Percentiles rank a stretch among this genome's conserved stretches.
phyloP scores from a whole-genome alignment of 805 yeast species.

The Metschnikowia proteae region DNA sequence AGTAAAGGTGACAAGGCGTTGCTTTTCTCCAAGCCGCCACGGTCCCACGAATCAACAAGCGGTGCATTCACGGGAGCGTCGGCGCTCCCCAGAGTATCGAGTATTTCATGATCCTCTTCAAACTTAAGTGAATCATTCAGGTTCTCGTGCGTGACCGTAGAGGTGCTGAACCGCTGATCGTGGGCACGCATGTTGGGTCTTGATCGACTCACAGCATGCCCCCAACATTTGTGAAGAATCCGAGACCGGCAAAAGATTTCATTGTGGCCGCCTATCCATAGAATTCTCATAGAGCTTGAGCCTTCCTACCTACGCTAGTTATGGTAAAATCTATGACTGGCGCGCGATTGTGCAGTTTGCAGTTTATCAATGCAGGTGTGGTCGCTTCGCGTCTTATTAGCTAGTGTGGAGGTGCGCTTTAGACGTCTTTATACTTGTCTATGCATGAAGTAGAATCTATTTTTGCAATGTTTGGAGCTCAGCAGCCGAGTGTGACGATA shows the following conservation, averaged over 20 bases:
- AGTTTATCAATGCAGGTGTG: background rate
- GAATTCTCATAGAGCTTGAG: background rate
- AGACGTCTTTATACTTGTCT: too few species aligned
- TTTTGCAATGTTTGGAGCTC: background rate
- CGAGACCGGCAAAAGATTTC: background rate
- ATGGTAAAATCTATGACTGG: background rate
- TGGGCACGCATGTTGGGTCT: background rate
- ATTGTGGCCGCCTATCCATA: background rate
- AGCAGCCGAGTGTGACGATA: background rate
- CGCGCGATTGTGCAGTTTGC: background rate
- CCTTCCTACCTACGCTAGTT: too few species aligned
- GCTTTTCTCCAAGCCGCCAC: slow-evolving; percentile 35
- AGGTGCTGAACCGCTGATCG: background rate
- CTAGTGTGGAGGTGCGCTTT: too few species aligned
- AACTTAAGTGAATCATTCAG: background rate
- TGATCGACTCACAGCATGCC: background rate
- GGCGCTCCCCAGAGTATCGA: too few species aligned
- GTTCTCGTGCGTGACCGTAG: background rate
- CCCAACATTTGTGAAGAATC: background rate
- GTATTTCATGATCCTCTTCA: background rate
- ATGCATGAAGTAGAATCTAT: too few species aligned
- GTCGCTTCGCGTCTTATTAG: background rate
- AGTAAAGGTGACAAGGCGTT: slow-evolving; percentile 35
- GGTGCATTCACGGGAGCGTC: background rate
- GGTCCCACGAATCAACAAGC: slow-evolving; percentile 28